Evolutionary conservation across 768 basidiomycete species (phyloP).

Genomic region (Tephrocybe sp.): DNA sequence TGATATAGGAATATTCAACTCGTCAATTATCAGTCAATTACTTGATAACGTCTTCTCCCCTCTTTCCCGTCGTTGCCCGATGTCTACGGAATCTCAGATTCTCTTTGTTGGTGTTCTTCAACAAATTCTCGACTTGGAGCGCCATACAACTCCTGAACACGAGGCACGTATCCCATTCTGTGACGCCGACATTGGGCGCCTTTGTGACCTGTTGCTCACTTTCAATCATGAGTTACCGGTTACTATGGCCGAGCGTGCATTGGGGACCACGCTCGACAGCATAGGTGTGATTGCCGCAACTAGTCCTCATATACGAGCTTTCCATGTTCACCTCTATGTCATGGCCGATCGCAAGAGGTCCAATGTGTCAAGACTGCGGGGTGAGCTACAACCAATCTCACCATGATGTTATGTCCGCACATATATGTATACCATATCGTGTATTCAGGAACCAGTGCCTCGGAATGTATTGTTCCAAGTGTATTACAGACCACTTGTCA

Average conservation of each 20-base stretch:
- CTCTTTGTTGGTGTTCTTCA: not conserved
- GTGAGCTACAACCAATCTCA: no score
- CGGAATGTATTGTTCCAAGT: no score
- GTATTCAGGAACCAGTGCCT: no score
- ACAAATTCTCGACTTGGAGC: constrained; percentile 2
- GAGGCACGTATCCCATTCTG: not conserved
- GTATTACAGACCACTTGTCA: no score
- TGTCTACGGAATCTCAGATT: not conserved
- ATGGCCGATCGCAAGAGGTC: no score
- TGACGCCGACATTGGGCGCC: not conserved
- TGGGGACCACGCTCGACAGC: not conserved
- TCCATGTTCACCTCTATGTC: not conserved
- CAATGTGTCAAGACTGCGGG: no score
- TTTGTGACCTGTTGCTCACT: not conserved
- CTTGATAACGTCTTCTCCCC: not conserved
- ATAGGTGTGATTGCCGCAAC: no score
- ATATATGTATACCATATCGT: no score
- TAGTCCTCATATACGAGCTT: not conserved
- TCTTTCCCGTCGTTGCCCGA: not conserved
- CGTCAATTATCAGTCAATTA: not conserved
- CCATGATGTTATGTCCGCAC: no score
- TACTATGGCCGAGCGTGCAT: not conserved
- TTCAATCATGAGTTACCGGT: not conserved
- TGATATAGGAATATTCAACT: not conserved
- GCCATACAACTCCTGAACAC: not conserved